A percentile compares a stretch with the other conserved stretches of the same genome.
phyloP scores from a whole-genome alignment of 148 eudicot genomes.

The Bassia scoparia region DNA sequence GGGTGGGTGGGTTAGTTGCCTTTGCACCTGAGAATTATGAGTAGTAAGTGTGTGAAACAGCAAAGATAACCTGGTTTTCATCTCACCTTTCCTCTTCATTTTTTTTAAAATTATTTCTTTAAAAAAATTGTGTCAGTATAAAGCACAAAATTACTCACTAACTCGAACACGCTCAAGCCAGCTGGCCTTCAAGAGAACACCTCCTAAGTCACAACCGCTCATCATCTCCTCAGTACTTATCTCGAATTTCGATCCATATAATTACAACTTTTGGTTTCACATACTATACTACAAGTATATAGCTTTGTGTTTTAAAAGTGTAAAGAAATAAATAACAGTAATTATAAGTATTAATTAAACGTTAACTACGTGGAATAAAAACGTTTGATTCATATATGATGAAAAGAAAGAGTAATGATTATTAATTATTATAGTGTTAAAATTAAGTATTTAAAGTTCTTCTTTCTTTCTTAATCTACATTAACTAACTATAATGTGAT shows the following conservation, averaged over 20 bases:
- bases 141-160: not conserved
- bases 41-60: constrained; percentile 57
- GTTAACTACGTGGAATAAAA: too few relatives aligned
- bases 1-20: constrained; percentile 45
- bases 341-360: too few relatives aligned
- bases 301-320: too few relatives aligned
- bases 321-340: too few relatives aligned
- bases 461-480: too few relatives aligned
- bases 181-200: constrained; percentile 57
- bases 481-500: not conserved
- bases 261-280: too few relatives aligned
- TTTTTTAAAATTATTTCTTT: not conserved
- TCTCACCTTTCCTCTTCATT: not conserved
- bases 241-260: too few relatives aligned
- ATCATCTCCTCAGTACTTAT: constrained; percentile 13
- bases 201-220: constrained; percentile 21
- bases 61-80: constrained; percentile 35
- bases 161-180: constrained; percentile 39
- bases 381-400: too few relatives aligned
- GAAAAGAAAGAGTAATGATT: too few relatives aligned
- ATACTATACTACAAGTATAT: too few relatives aligned
- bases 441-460: too few relatives aligned
- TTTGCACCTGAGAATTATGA: constrained; percentile 38
- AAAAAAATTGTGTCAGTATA: constrained; percentile 43
- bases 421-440: too few relatives aligned